Evolutionary conservation across 2,329 filamentous ascomycete genomes (phyloP), one percentile per base, ranked within the genome.

Genomic region (Sclerotinia trifoliorum): DNA sequence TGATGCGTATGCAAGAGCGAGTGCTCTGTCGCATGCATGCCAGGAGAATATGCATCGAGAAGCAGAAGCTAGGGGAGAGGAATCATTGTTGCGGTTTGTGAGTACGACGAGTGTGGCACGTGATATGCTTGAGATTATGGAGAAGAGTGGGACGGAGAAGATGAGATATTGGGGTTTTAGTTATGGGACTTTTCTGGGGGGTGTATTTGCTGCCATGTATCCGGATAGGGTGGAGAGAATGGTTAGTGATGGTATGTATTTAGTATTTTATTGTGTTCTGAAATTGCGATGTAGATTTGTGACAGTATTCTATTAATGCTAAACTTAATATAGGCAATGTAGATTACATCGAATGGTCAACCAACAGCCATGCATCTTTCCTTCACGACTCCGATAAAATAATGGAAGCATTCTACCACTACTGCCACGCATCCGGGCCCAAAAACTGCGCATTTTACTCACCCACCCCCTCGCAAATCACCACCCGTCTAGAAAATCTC

Each of bases 131-230:
- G 73, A 75, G 48, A 75, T 79, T 29, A 65, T 76, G 71, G 75
- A 70, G 42, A 74, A 72, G 70, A 76, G 68, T 57, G 73, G 68
- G 66, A 68, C 70, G 67, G 71, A 72, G 55, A 77, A 75, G 70
- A 71, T 85, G 42, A 81, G 81, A 72, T 85, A 84, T 71, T 80
- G 82, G 77, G 83, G 84, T 0, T 80, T 85, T 65, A 84, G 82
- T 7, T 86, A 86, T 68, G 81, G 81, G 6, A 82, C 80, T 0
- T 75, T 80, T 8, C 74, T 83, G 5, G 81, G 81, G 1, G 79
- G 78, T n/a, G 80, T 78, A 0, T 82, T 83, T 69, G 81, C 81
- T 11, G 78, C 78, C 5, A 77, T 82, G 75, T 81, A 78, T 67
- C 81, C 81, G 0, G 77, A 77, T 0, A 75, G 75, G 29, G 74